Conservation (phyloP, 805 yeast genomes). For the Metschnikowia amazonensis region DNA sequence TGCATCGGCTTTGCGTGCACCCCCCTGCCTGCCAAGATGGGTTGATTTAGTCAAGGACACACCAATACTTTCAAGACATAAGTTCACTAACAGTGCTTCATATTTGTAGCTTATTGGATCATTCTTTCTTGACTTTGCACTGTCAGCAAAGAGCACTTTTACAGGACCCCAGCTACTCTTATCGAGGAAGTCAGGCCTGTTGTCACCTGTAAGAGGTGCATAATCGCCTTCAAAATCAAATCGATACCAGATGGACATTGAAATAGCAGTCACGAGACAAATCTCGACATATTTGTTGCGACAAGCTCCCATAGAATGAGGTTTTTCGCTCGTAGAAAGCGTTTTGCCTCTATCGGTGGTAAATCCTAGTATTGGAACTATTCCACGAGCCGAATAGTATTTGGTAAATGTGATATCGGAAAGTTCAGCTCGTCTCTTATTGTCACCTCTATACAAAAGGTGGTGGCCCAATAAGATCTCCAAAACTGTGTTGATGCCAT, state of each 20-base stretch:
- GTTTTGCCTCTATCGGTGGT: neutral
- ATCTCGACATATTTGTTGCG: conserved; percentile 8
- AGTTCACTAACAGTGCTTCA: neutral
- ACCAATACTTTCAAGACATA: neutral
- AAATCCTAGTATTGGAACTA: conserved; percentile 1
- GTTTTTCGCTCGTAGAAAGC: neutral
- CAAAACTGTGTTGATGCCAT: conserved; percentile 6
- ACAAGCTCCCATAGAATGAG: neutral
- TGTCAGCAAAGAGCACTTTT: conserved; percentile 3
- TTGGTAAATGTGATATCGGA: conserved; percentile 1
- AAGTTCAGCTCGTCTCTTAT: conserved; percentile 1
- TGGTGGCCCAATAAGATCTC: conserved; percentile 8
- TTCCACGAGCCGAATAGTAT: conserved; percentile 2
- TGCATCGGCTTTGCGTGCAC: neutral
- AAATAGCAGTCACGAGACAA: conserved; percentile 8
- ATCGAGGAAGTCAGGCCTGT: conserved; percentile 1
- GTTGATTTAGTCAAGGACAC: neutral
- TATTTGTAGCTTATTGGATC: neutral
- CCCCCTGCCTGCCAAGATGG: neutral
- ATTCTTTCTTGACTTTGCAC: neutral
- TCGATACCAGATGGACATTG: conserved; percentile 11
- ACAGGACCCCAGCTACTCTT: conserved; percentile 2
- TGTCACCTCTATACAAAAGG: conserved; percentile 2
- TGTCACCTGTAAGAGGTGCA: conserved; percentile 1
- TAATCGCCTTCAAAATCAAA: conserved; percentile 5